A percentile compares a stretch with the other conserved stretches of the same genome.
Conservation (phyloP, 345 rosid genomes). For the Leavenworthia alabamica region DNA sequence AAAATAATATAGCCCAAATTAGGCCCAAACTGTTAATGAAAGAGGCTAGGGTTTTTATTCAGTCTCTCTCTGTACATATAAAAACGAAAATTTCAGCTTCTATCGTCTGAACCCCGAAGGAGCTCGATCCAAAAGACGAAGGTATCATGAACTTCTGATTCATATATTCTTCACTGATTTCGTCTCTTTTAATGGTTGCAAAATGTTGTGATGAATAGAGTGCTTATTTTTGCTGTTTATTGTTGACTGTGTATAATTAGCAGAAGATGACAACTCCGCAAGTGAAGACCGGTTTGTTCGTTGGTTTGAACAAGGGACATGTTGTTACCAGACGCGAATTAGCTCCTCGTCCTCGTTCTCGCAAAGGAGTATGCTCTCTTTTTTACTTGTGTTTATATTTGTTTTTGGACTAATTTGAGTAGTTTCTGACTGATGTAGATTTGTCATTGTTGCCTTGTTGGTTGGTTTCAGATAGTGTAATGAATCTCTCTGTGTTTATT, state of each 20-base stretch:
- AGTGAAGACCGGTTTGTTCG: slow-evolving; percentile 33
- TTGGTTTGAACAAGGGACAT: slow-evolving; percentile 40
- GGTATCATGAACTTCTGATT: not conserved
- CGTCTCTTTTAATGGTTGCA: not conserved
- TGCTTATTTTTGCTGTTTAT: not conserved
- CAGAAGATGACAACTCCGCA: slow-evolving; percentile 23
- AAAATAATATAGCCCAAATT: not conserved
- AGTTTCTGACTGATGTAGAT: not conserved
- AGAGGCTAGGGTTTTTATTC: slow-evolving; percentile 8
- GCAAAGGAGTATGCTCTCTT: slow-evolving; percentile 31
- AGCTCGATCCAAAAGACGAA: not conserved
- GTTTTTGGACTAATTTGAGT: not conserved
- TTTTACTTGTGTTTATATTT: not conserved
- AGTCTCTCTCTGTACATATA: not conserved
- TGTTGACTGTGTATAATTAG: not conserved
- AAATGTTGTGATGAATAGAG: not conserved
- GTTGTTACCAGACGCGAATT: slow-evolving; percentile 30
- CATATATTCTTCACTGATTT: not conserved
- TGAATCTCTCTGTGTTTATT: not conserved
- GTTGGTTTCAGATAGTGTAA: not conserved
- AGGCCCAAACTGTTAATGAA: not conserved
- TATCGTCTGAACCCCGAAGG: not conserved
- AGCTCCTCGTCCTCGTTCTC: slow-evolving; percentile 35
- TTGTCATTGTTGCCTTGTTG: too few relatives aligned
- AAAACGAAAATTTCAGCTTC: not conserved